phyloP scores from a whole-genome alignment of 768 basidiomycete genomes.

The Strobilomyces echinocephalus region DNA sequence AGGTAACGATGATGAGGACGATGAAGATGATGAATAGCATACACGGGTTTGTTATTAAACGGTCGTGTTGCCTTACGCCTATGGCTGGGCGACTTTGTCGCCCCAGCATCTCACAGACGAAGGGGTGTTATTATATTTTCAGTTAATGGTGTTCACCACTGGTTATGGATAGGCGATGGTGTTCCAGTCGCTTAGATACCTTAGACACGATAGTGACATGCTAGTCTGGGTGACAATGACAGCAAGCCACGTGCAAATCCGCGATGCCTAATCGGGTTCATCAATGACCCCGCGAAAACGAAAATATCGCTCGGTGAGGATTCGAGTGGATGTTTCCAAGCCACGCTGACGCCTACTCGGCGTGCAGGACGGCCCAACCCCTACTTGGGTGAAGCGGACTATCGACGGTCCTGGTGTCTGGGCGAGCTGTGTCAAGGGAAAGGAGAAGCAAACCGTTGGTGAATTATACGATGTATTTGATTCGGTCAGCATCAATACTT shows the following conservation, averaged over 20 bases:
- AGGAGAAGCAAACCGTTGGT: conserved; percentile 70
- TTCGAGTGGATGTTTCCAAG: background rate
- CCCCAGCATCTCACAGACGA: conserved; percentile 1
- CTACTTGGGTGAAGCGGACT: conserved; percentile 57
- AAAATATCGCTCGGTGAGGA: conserved; percentile 48
- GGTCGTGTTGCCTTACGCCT: background rate
- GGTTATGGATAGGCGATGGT: conserved; percentile 1
- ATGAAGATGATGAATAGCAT: conserved; percentile 42
- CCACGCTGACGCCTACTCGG: conserved; percentile 1
- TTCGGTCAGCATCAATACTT: conserved; percentile 44
- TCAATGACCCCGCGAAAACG: conserved; percentile 36
- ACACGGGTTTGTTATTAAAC: background rate
- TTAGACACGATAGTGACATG: background rate
- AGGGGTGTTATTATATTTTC: conserved; percentile 24
- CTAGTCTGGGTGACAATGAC: background rate
- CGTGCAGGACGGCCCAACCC: conserved; percentile 54
- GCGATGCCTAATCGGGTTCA: background rate
- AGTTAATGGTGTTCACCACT: conserved; percentile 19
- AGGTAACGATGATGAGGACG: conserved; percentile 43
- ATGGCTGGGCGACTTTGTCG: background rate
- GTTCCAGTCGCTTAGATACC: conserved; percentile 18
- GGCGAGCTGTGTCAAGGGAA: conserved; percentile 83
- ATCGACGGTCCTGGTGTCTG: conserved; percentile 83
- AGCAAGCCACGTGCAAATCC: background rate
- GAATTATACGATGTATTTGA: conserved; percentile 80